Conservation (phyloP, 2,329 filamentous ascomycete species). For the Cercospora canescens region DNA sequence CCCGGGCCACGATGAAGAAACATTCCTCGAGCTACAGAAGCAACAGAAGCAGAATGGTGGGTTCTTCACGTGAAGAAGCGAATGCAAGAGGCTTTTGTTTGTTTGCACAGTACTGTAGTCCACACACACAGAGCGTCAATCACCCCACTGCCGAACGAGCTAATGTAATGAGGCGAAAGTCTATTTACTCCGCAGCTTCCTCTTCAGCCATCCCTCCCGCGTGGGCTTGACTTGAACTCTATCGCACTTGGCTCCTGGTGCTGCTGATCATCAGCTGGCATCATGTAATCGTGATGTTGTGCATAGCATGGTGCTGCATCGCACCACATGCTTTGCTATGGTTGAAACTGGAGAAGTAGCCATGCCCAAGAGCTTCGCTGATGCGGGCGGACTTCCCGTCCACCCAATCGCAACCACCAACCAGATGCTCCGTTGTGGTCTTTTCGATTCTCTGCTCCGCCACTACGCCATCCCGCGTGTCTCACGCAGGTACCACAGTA, state of each 20-base stretch:
- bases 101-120: neutral
- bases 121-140: neutral
- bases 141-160: slow-evolving; percentile 4
- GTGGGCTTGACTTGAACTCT: neutral
- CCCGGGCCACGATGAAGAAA: slow-evolving; percentile 39
- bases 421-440: neutral
- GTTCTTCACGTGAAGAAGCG: slow-evolving; percentile 18
- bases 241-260: neutral
- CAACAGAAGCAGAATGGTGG: slow-evolving; percentile 23
- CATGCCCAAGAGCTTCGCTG: neutral
- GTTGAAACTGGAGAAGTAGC: neutral
- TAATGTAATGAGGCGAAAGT: slow-evolving; percentile 13
- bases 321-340: neutral
- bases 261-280: neutral
- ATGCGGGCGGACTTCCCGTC: neutral
- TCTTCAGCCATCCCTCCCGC: neutral
- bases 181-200: neutral
- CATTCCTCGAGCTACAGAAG: slow-evolving; percentile 27
- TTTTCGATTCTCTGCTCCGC: neutral
- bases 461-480: slow-evolving; percentile 1
- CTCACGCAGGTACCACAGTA: neutral
- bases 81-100: neutral
- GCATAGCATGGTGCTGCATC: neutral
- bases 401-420: neutral
- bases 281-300: neutral